Evolutionary conservation across 1,284 basidiomycete species (phyloP), one percentile per base, ranked within the genome.

Genomic region (Tylopilus sp.): DNA sequence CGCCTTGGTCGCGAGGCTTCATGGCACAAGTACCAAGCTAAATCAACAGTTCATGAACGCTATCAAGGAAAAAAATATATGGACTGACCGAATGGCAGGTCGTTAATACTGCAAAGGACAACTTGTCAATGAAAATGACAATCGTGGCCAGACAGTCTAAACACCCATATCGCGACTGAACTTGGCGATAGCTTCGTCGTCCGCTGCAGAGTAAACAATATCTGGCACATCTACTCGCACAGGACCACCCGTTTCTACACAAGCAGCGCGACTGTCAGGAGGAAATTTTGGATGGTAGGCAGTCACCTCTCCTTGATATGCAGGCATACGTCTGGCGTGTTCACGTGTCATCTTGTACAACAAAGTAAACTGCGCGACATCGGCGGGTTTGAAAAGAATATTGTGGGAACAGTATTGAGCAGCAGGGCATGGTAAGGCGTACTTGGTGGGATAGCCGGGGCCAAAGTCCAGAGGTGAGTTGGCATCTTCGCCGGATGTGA

Each of bases 61-160:
- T 28, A 4, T 3, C 24, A 18, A 15, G 11, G 4, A 15, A 7
- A 10, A 18, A 7, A 8, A 2, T 0, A 2, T 2, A 15, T 18
- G 15, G 39, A 2, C 75, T 55, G 53, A 82, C 82, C 50, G 80
- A 76, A 57, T 85, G 83, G 76, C 76, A 82, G 0, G 72, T 64
- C 0, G 77, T 76, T n/a, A n/a, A n/a, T n/a, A n/a, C n/a, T n/a
- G n/a, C n/a, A n/a, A n/a, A n/a, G n/a, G n/a, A n/a, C n/a, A n/a
- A n/a, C n/a, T n/a, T n/a, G n/a, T n/a, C n/a, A n/a, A n/a, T n/a
- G n/a, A n/a, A n/a, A n/a, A n/a, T n/a, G n/a, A n/a, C n/a, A n/a
- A n/a, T n/a, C n/a, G n/a, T n/a, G n/a, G n/a, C n/a, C n/a, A n/a
- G n/a, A n/a, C n/a, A n/a, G n/a, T n/a, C n/a, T n/a, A n/a, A n/a